Percentiles rank a stretch among this genome's conserved stretches.
Evolutionary conservation across 768 basidiomycete genomes (phyloP).

Genomic region (Myochromella boudieri): DNA sequence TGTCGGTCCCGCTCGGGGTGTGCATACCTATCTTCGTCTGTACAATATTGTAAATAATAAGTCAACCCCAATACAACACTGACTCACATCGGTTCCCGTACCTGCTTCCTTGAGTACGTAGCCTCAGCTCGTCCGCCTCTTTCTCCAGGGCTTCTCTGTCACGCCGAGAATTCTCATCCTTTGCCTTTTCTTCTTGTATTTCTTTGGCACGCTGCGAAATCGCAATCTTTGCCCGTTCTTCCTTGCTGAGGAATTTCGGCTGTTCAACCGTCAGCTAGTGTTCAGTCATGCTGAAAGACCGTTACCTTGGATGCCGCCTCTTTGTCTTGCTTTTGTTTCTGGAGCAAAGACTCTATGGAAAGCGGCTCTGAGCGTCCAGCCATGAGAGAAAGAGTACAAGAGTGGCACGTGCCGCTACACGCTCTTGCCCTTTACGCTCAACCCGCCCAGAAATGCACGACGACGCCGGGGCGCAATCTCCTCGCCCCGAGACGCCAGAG

Average conservation of each 20-base stretch:
- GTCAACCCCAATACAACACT: not conserved
- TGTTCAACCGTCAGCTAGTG: constrained; percentile 28
- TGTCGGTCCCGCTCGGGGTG: constrained; percentile 49
- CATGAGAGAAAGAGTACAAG: constrained; percentile 14
- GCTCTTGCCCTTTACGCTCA: not conserved
- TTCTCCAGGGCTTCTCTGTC: constrained; percentile 75
- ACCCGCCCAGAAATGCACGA: not conserved
- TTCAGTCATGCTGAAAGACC: constrained; percentile 1
- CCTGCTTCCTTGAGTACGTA: constrained; percentile 35
- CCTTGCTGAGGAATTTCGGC: constrained; percentile 95
- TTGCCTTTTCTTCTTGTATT: constrained; percentile 68
- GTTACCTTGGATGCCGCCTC: constrained; percentile 88
- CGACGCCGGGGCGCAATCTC: constrained; percentile 36
- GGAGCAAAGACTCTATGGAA: constrained; percentile 84
- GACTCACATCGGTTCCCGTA: constrained; percentile 29
- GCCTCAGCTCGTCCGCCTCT: constrained; percentile 68
- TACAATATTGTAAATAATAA: constrained; percentile 13
- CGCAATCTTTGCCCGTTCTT: constrained; percentile 86
- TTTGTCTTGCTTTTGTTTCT: constrained; percentile 85
- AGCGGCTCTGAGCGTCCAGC: constrained; percentile 63
- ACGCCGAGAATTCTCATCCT: constrained; percentile 55
- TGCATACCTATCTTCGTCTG: constrained; percentile 56
- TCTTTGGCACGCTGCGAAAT: constrained; percentile 86
- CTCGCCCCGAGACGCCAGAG: constrained; percentile 62
- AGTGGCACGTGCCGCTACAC: constrained; percentile 4